Percentiles rank a stretch among this genome's conserved stretches.
Conservation (phyloP, 768 basidiomycete species). For the Tylopilus sp. region DNA sequence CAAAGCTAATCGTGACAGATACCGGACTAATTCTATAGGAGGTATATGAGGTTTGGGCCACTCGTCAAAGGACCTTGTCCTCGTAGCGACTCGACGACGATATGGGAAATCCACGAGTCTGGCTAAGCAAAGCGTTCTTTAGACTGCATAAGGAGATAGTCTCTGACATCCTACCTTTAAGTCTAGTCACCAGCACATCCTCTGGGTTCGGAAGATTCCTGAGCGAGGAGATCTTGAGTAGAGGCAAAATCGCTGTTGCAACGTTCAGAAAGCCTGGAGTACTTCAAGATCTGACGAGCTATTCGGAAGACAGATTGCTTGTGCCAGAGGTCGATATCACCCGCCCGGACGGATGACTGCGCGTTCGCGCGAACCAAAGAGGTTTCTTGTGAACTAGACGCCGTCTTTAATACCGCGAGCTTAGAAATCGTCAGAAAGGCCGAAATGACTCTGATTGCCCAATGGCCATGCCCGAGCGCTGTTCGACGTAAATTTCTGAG, state of each 20-base stretch:
- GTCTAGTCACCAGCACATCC: constrained; percentile 41
- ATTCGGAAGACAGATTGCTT: constrained; percentile 13
- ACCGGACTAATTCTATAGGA: background rate
- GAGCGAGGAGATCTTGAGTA: constrained; percentile 29
- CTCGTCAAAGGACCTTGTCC: background rate
- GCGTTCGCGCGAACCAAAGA: constrained; percentile 10
- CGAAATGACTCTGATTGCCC: constrained; percentile 18
- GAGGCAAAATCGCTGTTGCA: constrained; percentile 40
- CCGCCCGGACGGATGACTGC: constrained; percentile 3
- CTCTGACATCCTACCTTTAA: background rate
- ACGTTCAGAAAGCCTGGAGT: constrained; percentile 38
- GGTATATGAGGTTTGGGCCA: background rate
- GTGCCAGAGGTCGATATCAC: constrained; percentile 14
- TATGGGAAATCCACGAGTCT: constrained; percentile 8
- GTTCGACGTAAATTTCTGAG: constrained; percentile 31
- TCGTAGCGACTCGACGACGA: background rate
- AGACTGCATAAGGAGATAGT: background rate
- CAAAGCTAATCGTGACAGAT: background rate
- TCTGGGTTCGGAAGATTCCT: constrained; percentile 38
- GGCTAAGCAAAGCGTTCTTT: constrained; percentile 1
- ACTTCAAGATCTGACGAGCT: constrained; percentile 3
- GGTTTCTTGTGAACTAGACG: constrained; percentile 12
- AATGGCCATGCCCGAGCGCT: constrained; percentile 13
- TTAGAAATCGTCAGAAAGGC: background rate
- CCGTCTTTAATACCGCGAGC: constrained; percentile 12